Conservation (phyloP, 2,329 filamentous ascomycete species). For the Chrysoporthe puriensis region DNA sequence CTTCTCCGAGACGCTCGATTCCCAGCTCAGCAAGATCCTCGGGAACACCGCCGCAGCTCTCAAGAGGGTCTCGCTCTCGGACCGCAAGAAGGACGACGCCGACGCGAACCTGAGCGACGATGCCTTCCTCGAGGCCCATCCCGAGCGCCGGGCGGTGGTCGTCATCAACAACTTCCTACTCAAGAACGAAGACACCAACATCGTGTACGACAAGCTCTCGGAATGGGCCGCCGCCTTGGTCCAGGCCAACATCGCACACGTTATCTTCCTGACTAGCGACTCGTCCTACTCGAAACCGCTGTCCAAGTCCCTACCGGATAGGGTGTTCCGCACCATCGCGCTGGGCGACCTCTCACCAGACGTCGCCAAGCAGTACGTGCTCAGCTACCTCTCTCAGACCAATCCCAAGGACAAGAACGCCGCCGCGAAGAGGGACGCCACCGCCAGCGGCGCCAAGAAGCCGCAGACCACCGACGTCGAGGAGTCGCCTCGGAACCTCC, state of each 20-base stretch:
- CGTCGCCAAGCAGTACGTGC: slow-evolving; percentile 87
- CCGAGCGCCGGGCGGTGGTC: slow-evolving; percentile 79
- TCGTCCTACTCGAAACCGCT: slow-evolving; percentile 86
- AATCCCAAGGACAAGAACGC: slow-evolving; percentile 40
- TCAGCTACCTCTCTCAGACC: slow-evolving; percentile 71
- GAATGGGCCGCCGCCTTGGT: slow-evolving; percentile 90
- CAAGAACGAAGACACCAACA: slow-evolving; percentile 67
- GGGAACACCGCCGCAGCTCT: slow-evolving; percentile 81
- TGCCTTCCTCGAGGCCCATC: slow-evolving; percentile 87
- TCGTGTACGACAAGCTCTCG: slow-evolving; percentile 79
- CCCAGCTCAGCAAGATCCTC: slow-evolving; percentile 86
- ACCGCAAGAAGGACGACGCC: slow-evolving; percentile 71
- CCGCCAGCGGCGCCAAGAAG: slow-evolving; percentile 30
- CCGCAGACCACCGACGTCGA: slow-evolving; percentile 38
- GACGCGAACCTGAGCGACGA: slow-evolving; percentile 77
- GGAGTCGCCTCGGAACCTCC: slow-evolving; percentile 54
- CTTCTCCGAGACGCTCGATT: slow-evolving; percentile 90
- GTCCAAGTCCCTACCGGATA: slow-evolving; percentile 84
- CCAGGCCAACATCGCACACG: slow-evolving; percentile 86
- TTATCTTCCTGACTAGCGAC: slow-evolving; percentile 92
- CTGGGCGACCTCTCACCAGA: slow-evolving; percentile 85
- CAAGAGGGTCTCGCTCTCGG: slow-evolving; percentile 73
- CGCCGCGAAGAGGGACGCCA: slow-evolving; percentile 38
- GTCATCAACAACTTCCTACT: slow-evolving; percentile 92
- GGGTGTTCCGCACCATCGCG: slow-evolving; percentile 84